A percentile compares a stretch with the other conserved stretches of the same genome.
Conservation (phyloP, 805 yeast genomes). For the Saturnispora galanensis region DNA sequence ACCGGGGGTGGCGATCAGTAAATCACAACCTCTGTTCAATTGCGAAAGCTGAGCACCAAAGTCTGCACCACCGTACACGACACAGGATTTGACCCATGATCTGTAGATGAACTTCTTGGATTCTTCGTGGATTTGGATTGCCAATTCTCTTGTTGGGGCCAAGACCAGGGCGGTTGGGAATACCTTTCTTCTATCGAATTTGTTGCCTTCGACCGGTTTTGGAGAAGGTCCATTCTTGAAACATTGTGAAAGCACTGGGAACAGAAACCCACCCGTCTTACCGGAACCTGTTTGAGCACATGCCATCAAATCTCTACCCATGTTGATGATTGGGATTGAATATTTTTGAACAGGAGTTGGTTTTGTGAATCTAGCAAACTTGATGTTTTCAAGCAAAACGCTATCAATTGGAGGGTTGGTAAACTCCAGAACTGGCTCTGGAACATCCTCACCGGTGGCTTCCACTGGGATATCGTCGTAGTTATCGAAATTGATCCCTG, state of each 20-base stretch:
- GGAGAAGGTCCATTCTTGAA: constrained; percentile 80
- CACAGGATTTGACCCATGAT: constrained; percentile 96
- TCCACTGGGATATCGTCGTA: constrained; percentile 98
- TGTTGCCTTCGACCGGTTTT: constrained; percentile 32
- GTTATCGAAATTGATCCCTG: constrained; percentile 97
- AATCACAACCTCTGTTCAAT: constrained; percentile 88
- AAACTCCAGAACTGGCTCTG: constrained; percentile 83
- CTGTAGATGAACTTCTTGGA: constrained; percentile 92
- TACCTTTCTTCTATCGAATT: constrained; percentile 63
- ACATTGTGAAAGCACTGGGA: constrained; percentile 92
- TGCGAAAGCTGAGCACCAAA: constrained; percentile 79
- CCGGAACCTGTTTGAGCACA: constrained; percentile 99
- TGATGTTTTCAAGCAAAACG: constrained; percentile 78
- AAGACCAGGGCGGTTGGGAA: constrained; percentile 89
- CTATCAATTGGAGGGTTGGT: constrained; percentile 87
- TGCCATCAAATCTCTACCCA: constrained; percentile 73
- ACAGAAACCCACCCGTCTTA: constrained; percentile 98
- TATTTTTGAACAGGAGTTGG: constrained; percentile 98
- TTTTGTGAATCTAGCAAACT: constrained; percentile 79
- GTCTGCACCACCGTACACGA: constrained; percentile 98
- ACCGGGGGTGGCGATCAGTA: constrained; percentile 98
- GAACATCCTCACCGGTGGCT: constrained; percentile 90
- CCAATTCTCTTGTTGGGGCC: constrained; percentile 99
- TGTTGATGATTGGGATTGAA: constrained; percentile 66
- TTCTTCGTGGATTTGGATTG: constrained; percentile 92